Base-by-base conservation (phyloP, 257 asterid genomes). In the Salvia rosmarinus region DNA sequence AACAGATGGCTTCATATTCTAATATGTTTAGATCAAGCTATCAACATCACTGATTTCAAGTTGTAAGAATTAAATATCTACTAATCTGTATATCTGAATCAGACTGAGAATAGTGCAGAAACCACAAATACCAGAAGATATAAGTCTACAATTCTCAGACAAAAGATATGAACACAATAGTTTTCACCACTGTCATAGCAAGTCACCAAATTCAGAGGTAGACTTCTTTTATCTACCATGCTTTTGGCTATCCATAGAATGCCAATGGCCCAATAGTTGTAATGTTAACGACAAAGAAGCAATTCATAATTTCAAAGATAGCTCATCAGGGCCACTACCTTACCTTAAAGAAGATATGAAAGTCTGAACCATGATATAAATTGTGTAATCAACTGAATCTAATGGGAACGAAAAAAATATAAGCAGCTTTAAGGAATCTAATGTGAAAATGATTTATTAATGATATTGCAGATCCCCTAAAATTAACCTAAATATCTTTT, bases 351-450 rank as follows among this genome's bases (percentile, higher is more conserved):
- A 42, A 43, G 17, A 2, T 39, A 20, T 17, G 23, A 44, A 34
- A 44, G n/a, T n/a, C n/a, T n/a, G n/a, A n/a, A n/a, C n/a, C n/a
- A n/a, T n/a, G n/a, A n/a, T n/a, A n/a, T n/a, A n/a, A n/a, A n/a
- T n/a, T n/a, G n/a, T n/a, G 42, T 32, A 47, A 67, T 42, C 16
- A 67, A 37, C 28, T 75, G 65, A 67, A 21, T 34, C 43, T 20
- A 35, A 13, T 19, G 9, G 8, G 28, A 73, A 62, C 50, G 6
- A 11, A 5, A n/a, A 4, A 35, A n/a, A 43, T 13, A 25, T 4
- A 14, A 28, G 25, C 67, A 70, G 14, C 46, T 10, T 12, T 3
- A 3, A 3, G 14, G 9, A 51, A 54, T 14, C 65, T 51, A n/a
- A 28, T 23, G 6, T 6, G 25, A 25, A 21, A 4, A 25, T 35